Percentiles rank a stretch among this genome's conserved stretches.
phyloP scores from a whole-genome alignment of 108 stramenopile species.

The Pseudonitzschia multistriata region DNA sequence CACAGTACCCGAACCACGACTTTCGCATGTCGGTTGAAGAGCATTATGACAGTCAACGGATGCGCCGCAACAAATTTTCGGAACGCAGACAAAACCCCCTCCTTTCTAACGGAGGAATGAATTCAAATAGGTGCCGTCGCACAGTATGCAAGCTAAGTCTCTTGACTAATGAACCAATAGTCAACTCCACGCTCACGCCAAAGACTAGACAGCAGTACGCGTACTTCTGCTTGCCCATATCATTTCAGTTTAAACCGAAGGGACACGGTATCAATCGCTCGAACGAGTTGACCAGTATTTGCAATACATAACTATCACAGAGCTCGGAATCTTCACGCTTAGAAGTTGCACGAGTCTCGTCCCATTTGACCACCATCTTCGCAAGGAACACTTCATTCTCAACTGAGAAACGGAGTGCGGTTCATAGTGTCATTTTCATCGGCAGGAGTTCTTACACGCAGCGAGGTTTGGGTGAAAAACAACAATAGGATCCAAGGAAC shows the following conservation, averaged over 20 bases:
- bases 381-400: no score
- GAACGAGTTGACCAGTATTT: neutral
- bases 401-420: no score
- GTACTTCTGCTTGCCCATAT: neutral
- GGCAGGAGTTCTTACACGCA: neutral
- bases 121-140: neutral
- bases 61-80: slow-evolving; percentile 1
- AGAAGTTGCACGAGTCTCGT: neutral
- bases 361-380: no score
- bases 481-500: neutral
- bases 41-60: neutral
- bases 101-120: neutral
- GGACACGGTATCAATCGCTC: neutral
- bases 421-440: no score
- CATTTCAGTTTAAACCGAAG: neutral
- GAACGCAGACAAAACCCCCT: neutral
- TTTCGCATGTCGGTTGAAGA: neutral
- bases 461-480: neutral
- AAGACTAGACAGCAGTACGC: neutral
- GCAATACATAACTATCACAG: neutral
- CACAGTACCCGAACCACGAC: neutral
- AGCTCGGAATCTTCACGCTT: neutral
- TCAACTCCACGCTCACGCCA: neutral
- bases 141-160: neutral
- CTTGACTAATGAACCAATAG: neutral